Evolutionary conservation across 192 early-diverging fungal genomes (phyloP).

Genomic region (Pilobolus umbonatus): DNA sequence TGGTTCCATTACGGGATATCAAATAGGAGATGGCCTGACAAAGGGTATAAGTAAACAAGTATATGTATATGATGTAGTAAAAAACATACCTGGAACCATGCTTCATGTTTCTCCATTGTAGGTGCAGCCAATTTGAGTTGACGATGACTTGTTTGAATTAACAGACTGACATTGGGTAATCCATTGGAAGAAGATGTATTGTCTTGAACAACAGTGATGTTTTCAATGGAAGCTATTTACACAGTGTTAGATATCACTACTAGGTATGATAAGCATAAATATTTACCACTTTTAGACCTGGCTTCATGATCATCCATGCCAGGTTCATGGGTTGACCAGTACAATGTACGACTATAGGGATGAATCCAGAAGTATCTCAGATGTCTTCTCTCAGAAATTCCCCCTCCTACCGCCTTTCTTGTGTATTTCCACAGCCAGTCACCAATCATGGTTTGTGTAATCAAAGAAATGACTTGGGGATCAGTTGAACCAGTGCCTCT

Average conservation of each 20-base stretch:
- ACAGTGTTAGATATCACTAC: not conserved
- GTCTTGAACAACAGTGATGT: slow-evolving; percentile 52
- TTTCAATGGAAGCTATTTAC: slow-evolving; percentile 57
- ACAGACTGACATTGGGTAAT: slow-evolving; percentile 53
- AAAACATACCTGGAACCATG: slow-evolving; percentile 59
- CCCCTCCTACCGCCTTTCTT: slow-evolving; percentile 39
- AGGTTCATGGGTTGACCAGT: slow-evolving; percentile 65
- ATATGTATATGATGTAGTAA: not conserved
- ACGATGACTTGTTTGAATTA: slow-evolving; percentile 63
- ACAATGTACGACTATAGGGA: slow-evolving; percentile 69
- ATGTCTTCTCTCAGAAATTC: slow-evolving; percentile 56
- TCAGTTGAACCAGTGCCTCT: not conserved
- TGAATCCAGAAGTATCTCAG: slow-evolving; percentile 75
- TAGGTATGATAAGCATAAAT: not conserved
- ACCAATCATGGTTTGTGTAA: slow-evolving; percentile 77
- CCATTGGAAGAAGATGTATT: slow-evolving; percentile 28
- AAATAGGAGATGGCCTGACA: slow-evolving; percentile 25
- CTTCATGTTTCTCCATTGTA: slow-evolving; percentile 59
- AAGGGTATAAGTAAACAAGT: not conserved
- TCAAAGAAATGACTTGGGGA: slow-evolving; percentile 4
- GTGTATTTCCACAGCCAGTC: slow-evolving; percentile 71
- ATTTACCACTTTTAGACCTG: slow-evolving; percentile 43
- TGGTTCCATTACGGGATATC: not conserved
- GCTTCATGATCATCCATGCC: slow-evolving; percentile 33
- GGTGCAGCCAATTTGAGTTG: slow-evolving; percentile 71